Percentiles rank a stretch among this genome's conserved stretches.
Evolutionary conservation across 2,329 filamentous ascomycete species (phyloP).

Genomic region (Chlorencoelia australis): DNA sequence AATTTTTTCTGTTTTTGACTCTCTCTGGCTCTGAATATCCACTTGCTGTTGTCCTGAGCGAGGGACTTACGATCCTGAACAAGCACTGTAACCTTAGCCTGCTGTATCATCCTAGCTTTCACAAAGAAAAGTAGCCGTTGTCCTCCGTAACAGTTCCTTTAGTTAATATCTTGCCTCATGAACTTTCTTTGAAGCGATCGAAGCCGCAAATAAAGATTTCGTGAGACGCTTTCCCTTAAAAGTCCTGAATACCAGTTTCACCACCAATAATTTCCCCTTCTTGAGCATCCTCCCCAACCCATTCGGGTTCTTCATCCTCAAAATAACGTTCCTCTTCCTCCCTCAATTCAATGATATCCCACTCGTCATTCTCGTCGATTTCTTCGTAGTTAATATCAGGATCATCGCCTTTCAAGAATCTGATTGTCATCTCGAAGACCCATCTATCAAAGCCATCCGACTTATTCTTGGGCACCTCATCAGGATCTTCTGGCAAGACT

Average conservation of each 20-base stretch:
- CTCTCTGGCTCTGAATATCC: too few relatives aligned
- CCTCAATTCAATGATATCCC: slow-evolving; percentile 24
- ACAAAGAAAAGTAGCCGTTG: too few relatives aligned
- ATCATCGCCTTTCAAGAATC: slow-evolving; percentile 27
- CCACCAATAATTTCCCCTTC: slow-evolving; percentile 14
- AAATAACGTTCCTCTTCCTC: slow-evolving; percentile 28
- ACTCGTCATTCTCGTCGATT: slow-evolving; percentile 26
- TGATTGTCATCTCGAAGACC: slow-evolving; percentile 27
- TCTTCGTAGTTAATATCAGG: slow-evolving; percentile 26
- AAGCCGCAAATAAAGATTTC: background rate
- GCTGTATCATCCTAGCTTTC: too few relatives aligned
- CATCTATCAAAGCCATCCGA: slow-evolving; percentile 27
- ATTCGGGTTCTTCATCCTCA: slow-evolving; percentile 28
- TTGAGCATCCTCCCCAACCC: slow-evolving; percentile 16
- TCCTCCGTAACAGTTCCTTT: too few relatives aligned
- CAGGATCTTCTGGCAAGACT: slow-evolving; percentile 24
- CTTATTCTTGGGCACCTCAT: slow-evolving; percentile 23
- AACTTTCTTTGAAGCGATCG: too few relatives aligned
- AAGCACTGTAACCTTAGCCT: too few relatives aligned
- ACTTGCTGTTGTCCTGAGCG: too few relatives aligned
- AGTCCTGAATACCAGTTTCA: slow-evolving; percentile 29
- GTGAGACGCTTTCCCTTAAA: slow-evolving; percentile 13
- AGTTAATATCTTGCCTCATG: too few relatives aligned
- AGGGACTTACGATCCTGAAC: too few relatives aligned
- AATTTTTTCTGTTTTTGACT: too few relatives aligned